A percentile compares a stretch with the other conserved stretches of the same genome.
These are phyloP conservation scores for Ajuga chamaepitys DNA, from an alignment of 257 asterid genomes.

Conservation along the genomic window DNA sequence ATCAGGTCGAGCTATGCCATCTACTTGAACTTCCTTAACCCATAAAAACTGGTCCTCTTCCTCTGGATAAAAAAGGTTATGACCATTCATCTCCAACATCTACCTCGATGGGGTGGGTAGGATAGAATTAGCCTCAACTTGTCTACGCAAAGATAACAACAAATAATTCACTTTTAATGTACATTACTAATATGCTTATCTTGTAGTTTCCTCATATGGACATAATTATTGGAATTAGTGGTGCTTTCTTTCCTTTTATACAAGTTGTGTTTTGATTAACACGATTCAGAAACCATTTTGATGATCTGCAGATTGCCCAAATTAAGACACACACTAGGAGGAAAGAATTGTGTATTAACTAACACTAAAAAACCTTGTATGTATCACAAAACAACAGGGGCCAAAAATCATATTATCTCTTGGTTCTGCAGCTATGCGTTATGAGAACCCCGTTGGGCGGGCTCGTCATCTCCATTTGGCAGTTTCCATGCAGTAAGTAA, in stretches of 20 bases:
- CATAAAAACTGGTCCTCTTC: too few relatives aligned
- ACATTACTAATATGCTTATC: too few relatives aligned
- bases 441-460: conserved; percentile 72
- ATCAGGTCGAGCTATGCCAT: too few relatives aligned
- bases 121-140: too few relatives aligned
- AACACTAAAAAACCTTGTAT: not conserved
- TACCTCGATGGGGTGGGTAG: too few relatives aligned
- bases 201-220: not conserved
- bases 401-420: conserved; percentile 28
- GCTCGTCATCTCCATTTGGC: conserved; percentile 70
- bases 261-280: not conserved
- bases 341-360: not conserved
- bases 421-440: conserved; percentile 58
- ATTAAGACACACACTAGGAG: too few relatives aligned
- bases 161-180: too few relatives aligned
- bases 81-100: too few relatives aligned
- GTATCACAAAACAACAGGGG: not conserved
- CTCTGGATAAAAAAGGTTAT: too few relatives aligned
- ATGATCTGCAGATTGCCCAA: not conserved
- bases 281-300: not conserved
- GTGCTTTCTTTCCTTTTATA: not conserved
- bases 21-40: too few relatives aligned
- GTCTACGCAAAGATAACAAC: too few relatives aligned
- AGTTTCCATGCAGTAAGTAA: conserved; percentile 57
- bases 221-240: not conserved